Evolutionary conservation across 2,329 filamentous ascomycete genomes (phyloP).

Genomic region (Arthroderma sp.): DNA sequence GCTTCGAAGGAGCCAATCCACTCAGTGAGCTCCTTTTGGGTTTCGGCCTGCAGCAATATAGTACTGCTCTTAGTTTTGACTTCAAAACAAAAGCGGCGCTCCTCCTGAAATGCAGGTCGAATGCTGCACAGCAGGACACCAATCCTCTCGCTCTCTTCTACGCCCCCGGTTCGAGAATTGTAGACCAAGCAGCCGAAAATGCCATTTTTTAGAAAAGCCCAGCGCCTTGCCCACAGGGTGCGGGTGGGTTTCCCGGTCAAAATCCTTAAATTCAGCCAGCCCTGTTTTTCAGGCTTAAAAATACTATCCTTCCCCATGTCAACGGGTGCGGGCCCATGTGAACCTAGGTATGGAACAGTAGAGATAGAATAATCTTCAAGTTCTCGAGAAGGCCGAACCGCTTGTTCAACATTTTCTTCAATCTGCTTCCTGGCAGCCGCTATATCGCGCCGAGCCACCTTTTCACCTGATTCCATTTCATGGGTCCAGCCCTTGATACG

Average conservation of each 20-base stretch:
- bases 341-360: constrained; percentile 76
- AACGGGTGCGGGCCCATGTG: constrained; percentile 49
- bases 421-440: constrained; percentile 67
- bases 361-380: constrained; percentile 84
- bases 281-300: constrained; percentile 64
- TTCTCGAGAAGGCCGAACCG: constrained; percentile 71
- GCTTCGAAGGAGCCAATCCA: constrained; percentile 92
- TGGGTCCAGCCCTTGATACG: constrained; percentile 83
- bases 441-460: constrained; percentile 68
- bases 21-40: constrained; percentile 77
- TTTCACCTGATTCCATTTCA: constrained; percentile 86
- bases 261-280: constrained; percentile 78
- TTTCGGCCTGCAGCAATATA: constrained; percentile 82
- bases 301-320: constrained; percentile 35
- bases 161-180: constrained; percentile 62
- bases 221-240: constrained; percentile 78
- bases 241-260: constrained; percentile 77
- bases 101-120: constrained; percentile 79
- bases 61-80: constrained; percentile 94
- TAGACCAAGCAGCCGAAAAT: constrained; percentile 93
- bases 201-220: constrained; percentile 92
- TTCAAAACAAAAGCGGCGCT: constrained; percentile 92
- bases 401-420: constrained; percentile 58
- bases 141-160: constrained; percentile 91
- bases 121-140: constrained; percentile 89